A percentile compares a stretch with the other conserved stretches of the same genome.
These are phyloP conservation scores for Paecilomyces niveus DNA, from an alignment of 2,329 filamentous ascomycete species.

Conservation along the genomic window DNA sequence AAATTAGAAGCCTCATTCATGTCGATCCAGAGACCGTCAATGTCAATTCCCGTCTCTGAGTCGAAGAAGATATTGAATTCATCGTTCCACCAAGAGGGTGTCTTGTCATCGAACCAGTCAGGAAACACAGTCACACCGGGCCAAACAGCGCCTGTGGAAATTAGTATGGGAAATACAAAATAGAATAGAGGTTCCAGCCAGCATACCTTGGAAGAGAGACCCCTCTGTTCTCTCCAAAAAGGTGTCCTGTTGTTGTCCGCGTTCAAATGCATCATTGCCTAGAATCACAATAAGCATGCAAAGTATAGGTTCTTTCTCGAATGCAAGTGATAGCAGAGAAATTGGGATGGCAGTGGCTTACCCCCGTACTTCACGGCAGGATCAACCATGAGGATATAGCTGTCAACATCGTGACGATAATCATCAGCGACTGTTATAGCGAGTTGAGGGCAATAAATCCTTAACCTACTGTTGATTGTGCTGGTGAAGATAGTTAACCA, in stretches of 20 bases:
- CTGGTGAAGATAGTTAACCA: slow-evolving; percentile 60
- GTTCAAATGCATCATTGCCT: slow-evolving; percentile 52
- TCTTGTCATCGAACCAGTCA: slow-evolving; percentile 66
- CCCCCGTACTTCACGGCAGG: slow-evolving; percentile 35
- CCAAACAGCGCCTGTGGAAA: slow-evolving; percentile 60
- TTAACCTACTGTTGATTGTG: slow-evolving; percentile 54
- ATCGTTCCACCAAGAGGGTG: slow-evolving; percentile 61
- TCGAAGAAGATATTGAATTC: slow-evolving; percentile 62
- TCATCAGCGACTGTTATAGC: background rate
- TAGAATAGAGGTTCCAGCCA: slow-evolving; percentile 2
- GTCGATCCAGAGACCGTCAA: slow-evolving; percentile 74
- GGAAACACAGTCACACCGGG: slow-evolving; percentile 65
- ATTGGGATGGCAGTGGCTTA: slow-evolving; percentile 10
- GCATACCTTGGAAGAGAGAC: slow-evolving; percentile 41
- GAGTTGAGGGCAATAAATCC: background rate
- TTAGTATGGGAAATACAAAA: background rate
- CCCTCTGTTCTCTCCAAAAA: slow-evolving; percentile 52
- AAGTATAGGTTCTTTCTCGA: background rate
- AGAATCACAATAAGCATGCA: background rate
- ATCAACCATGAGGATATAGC: slow-evolving; percentile 68
- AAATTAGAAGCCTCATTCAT: slow-evolving; percentile 54
- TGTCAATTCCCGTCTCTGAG: slow-evolving; percentile 58
- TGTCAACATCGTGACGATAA: background rate
- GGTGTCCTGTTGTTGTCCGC: slow-evolving; percentile 51
- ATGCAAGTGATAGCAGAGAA: background rate